Conservation (phyloP, 2,329 filamentous ascomycete species). For the Penicillium sp. region DNA sequence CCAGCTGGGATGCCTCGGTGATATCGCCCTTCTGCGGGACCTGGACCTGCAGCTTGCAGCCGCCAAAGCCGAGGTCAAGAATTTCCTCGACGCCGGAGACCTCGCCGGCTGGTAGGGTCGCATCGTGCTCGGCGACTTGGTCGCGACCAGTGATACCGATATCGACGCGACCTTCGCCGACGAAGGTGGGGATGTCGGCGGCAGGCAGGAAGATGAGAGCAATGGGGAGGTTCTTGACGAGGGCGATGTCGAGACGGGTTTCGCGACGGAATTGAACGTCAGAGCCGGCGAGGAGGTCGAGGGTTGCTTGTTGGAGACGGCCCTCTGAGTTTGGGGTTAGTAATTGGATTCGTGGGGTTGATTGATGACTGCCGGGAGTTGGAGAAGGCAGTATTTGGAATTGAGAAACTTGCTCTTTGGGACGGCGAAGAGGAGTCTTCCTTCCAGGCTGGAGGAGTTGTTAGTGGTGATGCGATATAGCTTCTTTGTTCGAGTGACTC, state of each 20-base stretch:
- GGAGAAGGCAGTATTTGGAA: too few species aligned
- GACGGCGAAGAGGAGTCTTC: constrained; percentile 93
- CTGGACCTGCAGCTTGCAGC: constrained; percentile 94
- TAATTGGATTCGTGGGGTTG: constrained; percentile 7
- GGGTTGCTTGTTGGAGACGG: constrained; percentile 81
- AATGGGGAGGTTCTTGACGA: constrained; percentile 95
- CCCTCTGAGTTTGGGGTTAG: constrained; percentile 70
- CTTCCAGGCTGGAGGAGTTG: constrained; percentile 71
- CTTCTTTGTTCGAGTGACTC: constrained; percentile 36
- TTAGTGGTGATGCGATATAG: constrained; percentile 5
- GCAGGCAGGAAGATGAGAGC: constrained; percentile 96
- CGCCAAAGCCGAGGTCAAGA: constrained; percentile 87
- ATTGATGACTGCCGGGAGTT: constrained; percentile 19
- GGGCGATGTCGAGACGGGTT: constrained; percentile 92
- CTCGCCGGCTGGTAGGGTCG: constrained; percentile 47
- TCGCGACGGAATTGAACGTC: constrained; percentile 97
- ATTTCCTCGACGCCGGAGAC: constrained; percentile 75
- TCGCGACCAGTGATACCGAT: constrained; percentile 94
- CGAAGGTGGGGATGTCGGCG: constrained; percentile 95
- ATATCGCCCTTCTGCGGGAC: constrained; percentile 84
- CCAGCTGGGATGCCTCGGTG: constrained; percentile 70
- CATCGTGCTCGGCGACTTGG: constrained; percentile 89
- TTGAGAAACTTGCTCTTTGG: constrained; percentile 97
- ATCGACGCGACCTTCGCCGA: constrained; percentile 91
- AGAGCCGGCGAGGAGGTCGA: constrained; percentile 89